phyloP scores from a whole-genome alignment of 208 protist species.

The Borovskyia barvae region DNA sequence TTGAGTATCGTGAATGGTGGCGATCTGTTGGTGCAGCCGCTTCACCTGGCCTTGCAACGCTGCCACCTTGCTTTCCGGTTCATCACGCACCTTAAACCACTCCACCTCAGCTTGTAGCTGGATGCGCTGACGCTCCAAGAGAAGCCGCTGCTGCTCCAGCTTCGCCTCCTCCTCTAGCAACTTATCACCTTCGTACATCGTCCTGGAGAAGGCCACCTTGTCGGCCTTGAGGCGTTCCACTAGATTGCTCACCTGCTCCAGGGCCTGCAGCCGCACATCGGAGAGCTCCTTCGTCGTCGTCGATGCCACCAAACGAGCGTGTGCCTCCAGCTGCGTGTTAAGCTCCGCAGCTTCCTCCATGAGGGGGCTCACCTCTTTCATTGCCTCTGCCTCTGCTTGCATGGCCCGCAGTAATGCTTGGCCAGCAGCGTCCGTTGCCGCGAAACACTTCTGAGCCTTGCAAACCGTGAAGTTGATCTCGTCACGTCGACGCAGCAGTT shows the following conservation, averaged over 20 bases:
- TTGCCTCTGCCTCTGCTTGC: slow-evolving; percentile 22
- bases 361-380: slow-evolving; percentile 20
- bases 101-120: slow-evolving; percentile 72
- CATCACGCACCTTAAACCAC: slow-evolving; percentile 69
- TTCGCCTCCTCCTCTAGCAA: slow-evolving; percentile 57
- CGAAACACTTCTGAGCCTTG: slow-evolving; percentile 25
- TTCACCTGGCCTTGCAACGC: slow-evolving; percentile 37
- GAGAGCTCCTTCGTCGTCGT: slow-evolving; percentile 44
- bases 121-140: slow-evolving; percentile 63
- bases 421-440: slow-evolving; percentile 34
- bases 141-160: slow-evolving; percentile 54
- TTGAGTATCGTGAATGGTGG: slow-evolving; percentile 35
- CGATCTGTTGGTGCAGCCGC: slow-evolving; percentile 31
- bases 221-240: slow-evolving; percentile 41
- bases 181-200: slow-evolving; percentile 34
- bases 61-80: slow-evolving; percentile 36
- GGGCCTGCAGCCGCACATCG: slow-evolving; percentile 33
- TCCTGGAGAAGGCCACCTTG: slow-evolving; percentile 29
- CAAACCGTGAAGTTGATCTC: slow-evolving; percentile 34
- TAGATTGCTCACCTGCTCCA: slow-evolving; percentile 28
- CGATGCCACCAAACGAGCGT: slow-evolving; percentile 29
- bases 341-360: slow-evolving; percentile 30
- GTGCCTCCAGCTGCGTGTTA: slow-evolving; percentile 23
- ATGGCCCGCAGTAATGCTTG: slow-evolving; percentile 26
- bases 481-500: slow-evolving; percentile 31